A percentile compares a stretch with the other conserved stretches of the same genome.
phyloP scores from a whole-genome alignment of 1,284 basidiomycete species.

The Apiotrichum domesticum region DNA sequence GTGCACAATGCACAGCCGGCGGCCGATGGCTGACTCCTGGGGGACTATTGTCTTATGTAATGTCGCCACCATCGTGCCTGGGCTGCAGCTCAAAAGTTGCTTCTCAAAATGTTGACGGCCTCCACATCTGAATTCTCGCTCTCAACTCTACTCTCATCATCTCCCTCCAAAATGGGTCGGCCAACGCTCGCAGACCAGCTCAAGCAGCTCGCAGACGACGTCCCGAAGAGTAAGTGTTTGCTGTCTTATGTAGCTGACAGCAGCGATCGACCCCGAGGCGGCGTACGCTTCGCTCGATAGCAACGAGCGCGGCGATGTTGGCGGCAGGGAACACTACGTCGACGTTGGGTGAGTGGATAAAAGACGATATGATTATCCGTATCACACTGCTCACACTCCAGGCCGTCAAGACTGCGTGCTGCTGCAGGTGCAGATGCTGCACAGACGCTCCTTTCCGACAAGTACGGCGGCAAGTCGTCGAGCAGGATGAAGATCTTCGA shows the following conservation, averaged over 20 bases:
- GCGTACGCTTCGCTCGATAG: slow-evolving; percentile 47
- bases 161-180: not conserved
- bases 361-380: not conserved
- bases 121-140: too few species aligned
- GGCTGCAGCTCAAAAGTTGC: too few species aligned
- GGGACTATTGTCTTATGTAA: too few species aligned
- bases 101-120: too few species aligned
- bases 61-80: too few species aligned
- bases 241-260: not conserved
- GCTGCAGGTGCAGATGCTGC: slow-evolving; percentile 54
- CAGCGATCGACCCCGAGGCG: slow-evolving; percentile 64
- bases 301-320: slow-evolving; percentile 23
- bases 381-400: slow-evolving; percentile 30
- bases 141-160: too few species aligned
- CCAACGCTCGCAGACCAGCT: slow-evolving; percentile 52
- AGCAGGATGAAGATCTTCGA: slow-evolving; percentile 58
- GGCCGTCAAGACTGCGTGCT: slow-evolving; percentile 63
- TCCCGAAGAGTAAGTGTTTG: slow-evolving; percentile 7
- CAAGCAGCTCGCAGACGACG: slow-evolving; percentile 63
- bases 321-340: slow-evolving; percentile 67
- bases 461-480: slow-evolving; percentile 65
- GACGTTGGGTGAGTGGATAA: slow-evolving; percentile 63
- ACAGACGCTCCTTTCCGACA: slow-evolving; percentile 50
- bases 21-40: too few species aligned
- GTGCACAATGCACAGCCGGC: too few species aligned